A percentile compares a stretch with the other conserved stretches of the same genome.
These are phyloP conservation scores for Tuber magnatum DNA, from an alignment of 495 filamentous ascomycete species.

Conservation along the genomic window DNA sequence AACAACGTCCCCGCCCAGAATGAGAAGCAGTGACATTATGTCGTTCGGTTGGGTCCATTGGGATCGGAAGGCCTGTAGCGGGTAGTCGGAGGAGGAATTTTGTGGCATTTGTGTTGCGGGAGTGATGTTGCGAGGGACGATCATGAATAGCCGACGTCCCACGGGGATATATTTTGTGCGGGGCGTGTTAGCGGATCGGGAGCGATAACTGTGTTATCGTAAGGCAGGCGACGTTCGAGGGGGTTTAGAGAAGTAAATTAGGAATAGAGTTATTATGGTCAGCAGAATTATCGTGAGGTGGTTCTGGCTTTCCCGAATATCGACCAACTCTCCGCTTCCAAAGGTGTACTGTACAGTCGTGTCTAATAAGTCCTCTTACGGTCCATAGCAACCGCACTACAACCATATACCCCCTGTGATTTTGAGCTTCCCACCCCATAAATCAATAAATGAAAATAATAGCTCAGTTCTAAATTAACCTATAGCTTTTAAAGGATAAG, in stretches of 20 bases:
- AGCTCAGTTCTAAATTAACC: too few species aligned
- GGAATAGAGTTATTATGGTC: not conserved
- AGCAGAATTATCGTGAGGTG: not conserved
- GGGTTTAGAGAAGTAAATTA: not conserved
- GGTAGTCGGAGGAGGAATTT: not conserved
- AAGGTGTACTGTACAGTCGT: too few species aligned
- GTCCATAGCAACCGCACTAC: too few species aligned
- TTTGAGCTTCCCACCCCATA: too few species aligned
- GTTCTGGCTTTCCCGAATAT: not conserved
- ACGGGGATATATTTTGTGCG: not conserved
- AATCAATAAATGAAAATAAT: too few species aligned
- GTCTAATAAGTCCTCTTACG: too few species aligned
- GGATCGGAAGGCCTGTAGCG: not conserved
- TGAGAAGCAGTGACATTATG: constrained; percentile 46
- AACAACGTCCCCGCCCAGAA: constrained; percentile 51
- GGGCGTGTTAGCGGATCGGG: not conserved
- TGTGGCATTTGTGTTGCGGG: not conserved
- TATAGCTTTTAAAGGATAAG: too few species aligned
- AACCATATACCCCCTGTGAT: too few species aligned
- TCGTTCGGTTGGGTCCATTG: constrained; percentile 43
- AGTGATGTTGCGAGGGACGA: not conserved
- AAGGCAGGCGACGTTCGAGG: not conserved
- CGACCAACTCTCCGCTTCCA: not conserved
- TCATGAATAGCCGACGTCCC: not conserved
- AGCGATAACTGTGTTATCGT: not conserved